Conservation (phyloP, 2,329 filamentous ascomycete species). For the Pseudogymnoascus sp. region DNA sequence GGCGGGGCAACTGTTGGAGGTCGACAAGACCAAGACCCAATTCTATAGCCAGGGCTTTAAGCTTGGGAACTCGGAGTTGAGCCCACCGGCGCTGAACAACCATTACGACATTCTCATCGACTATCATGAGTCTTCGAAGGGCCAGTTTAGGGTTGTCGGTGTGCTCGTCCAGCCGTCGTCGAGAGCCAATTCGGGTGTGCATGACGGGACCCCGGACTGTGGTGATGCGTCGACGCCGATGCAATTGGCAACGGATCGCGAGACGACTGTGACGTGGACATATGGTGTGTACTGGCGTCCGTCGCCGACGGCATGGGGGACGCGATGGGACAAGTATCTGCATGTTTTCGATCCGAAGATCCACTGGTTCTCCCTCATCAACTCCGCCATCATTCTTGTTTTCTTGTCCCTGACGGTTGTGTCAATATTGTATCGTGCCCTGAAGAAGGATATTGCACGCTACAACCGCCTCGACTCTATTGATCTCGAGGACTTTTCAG, state of each 20-base stretch:
- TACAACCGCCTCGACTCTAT: slow-evolving; percentile 94
- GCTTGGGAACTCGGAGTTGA: slow-evolving; percentile 54
- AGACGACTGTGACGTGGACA: slow-evolving; percentile 70
- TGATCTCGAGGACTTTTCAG: slow-evolving; percentile 79
- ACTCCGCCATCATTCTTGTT: slow-evolving; percentile 88
- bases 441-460: slow-evolving; percentile 90
- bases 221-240: slow-evolving; percentile 48
- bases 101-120: slow-evolving; percentile 93
- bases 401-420: slow-evolving; percentile 86
- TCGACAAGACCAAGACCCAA: slow-evolving; percentile 64
- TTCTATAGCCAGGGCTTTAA: slow-evolving; percentile 92
- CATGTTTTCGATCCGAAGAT: slow-evolving; percentile 97
- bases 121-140: slow-evolving; percentile 69
- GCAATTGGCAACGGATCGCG: slow-evolving; percentile 54
- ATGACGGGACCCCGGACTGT: slow-evolving; percentile 52
- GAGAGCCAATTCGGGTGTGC: slow-evolving; percentile 44
- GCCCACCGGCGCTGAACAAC: slow-evolving; percentile 67
- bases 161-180: slow-evolving; percentile 82
- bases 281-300: slow-evolving; percentile 88
- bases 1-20: slow-evolving; percentile 73
- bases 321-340: slow-evolving; percentile 96
- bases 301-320: slow-evolving; percentile 85
- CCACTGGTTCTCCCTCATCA: slow-evolving; percentile 97
- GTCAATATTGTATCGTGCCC: slow-evolving; percentile 79
- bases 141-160: slow-evolving; percentile 81